Evolutionary conservation across 1,284 basidiomycete species (phyloP), one percentile per base, ranked within the genome.

Genomic region (Rhodotorula sp.): DNA sequence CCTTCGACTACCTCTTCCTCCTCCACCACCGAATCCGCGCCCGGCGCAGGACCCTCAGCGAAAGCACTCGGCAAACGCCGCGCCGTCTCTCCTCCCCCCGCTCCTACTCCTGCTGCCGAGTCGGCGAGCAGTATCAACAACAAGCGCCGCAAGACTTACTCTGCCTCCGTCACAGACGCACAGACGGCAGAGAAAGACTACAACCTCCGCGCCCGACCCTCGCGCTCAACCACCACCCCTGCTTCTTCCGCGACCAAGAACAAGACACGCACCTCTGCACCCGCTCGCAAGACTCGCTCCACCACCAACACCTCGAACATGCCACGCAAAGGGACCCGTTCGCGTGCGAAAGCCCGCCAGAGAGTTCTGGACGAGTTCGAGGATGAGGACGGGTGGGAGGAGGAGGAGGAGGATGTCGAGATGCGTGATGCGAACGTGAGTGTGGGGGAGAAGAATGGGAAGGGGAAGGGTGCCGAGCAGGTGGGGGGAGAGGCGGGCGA

Each of bases 21-120:
- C 36, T 5, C n/a, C 54, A 17, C 8, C 29, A 32, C 51, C n/a
- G n/a, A n/a, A n/a, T n/a, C n/a, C n/a, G n/a, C n/a, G n/a, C n/a
- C n/a, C n/a, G n/a, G n/a, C n/a, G n/a, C n/a, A n/a, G n/a, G n/a
- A n/a, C 32, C 54, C 55, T 67, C 68, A 17, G 67, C 69, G 36
- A 77, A 74, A 66, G 55, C 74, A 1, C 62, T 71, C 34, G 76
- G 76, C 49, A 77, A 77, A 55, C 76, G 75, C 44, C 69, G 72
- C 58, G 76, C 76, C 29, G 53, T 68, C 49, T 76, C 74, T 24
- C 76, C 76, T 47, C 30, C 29, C 17, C 29, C 60, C 39, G 36
- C 51, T 13, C 32, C 57, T 15, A 30, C 61, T 19, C 24, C 61
- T 9, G 15, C 32, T 8, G 52, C 61, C 32, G 53, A 34, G 19